phyloP scores from a whole-genome alignment of 192 early-diverging fungal species.

The Coemansia sp. region DNA sequence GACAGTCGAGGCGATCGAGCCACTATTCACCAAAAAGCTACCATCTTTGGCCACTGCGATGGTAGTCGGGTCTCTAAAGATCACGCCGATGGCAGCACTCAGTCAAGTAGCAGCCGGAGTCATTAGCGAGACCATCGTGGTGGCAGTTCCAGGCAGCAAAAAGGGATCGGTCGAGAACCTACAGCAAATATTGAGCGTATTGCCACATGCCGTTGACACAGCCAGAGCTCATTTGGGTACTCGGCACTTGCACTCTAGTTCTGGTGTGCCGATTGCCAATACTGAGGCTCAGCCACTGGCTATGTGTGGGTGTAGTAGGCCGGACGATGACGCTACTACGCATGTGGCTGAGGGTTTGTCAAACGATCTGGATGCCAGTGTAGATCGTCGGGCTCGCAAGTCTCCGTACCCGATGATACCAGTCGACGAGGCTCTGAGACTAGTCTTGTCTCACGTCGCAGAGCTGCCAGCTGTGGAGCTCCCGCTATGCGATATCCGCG shows the following conservation, averaged over 20 bases:
- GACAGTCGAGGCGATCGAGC: conserved; percentile 83
- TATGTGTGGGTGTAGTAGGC: conserved; percentile 32
- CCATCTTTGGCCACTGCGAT: conserved; percentile 81
- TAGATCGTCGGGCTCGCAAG: conserved; percentile 67
- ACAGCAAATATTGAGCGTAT: conserved; percentile 66
- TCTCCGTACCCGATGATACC: conserved; percentile 86
- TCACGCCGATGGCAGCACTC: conserved; percentile 90
- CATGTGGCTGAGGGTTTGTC: background rate
- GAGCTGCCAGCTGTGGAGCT: conserved; percentile 21
- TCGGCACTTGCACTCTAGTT: conserved; percentile 14
- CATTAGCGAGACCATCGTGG: conserved; percentile 61
- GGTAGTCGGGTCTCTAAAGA: conserved; percentile 71
- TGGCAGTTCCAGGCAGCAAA: conserved; percentile 89
- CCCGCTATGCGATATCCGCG: conserved; percentile 25
- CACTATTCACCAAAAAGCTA: conserved; percentile 70
- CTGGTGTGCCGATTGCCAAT: background rate
- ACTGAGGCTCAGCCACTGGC: background rate
- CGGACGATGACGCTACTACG: conserved; percentile 15
- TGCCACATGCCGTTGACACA: conserved; percentile 83
- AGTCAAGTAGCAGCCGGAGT: conserved; percentile 77
- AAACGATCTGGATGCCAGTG: conserved; percentile 38
- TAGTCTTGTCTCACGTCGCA: conserved; percentile 51
- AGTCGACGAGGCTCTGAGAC: conserved; percentile 65
- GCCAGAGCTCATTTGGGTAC: conserved; percentile 19
- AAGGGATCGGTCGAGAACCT: conserved; percentile 89